Conservation (phyloP, 257 asterid genomes). For the Solanum ossicruentum region DNA sequence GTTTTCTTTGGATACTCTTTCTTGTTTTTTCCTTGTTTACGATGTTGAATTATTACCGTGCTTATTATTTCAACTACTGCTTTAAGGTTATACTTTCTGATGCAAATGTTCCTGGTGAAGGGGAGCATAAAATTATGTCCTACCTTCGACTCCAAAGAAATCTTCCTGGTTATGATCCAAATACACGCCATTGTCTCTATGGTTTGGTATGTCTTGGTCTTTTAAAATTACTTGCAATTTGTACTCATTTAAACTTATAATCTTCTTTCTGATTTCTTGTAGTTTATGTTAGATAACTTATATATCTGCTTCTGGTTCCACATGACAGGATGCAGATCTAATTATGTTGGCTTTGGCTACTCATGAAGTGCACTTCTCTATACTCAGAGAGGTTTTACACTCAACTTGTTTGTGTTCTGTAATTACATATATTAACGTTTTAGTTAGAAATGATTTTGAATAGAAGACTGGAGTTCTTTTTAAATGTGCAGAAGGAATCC, state of each 20-base stretch:
- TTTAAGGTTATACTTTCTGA: slow-evolving; percentile 58
- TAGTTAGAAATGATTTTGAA: neutral
- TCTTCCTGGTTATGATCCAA: slow-evolving; percentile 39
- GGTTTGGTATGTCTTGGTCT: slow-evolving; percentile 36
- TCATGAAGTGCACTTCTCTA: slow-evolving; percentile 51
- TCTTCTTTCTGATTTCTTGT: neutral
- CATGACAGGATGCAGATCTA: slow-evolving; percentile 53
- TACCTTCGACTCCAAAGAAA: slow-evolving; percentile 42
- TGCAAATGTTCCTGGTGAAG: slow-evolving; percentile 67
- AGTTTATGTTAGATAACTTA: neutral
- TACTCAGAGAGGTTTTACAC: slow-evolving; percentile 48
- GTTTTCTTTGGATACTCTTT: neutral
- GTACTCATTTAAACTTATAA: neutral
- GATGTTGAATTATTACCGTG: neutral
- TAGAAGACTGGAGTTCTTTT: neutral
- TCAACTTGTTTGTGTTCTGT: neutral
- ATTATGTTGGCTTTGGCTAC: slow-evolving; percentile 59
- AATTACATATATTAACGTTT: neutral
- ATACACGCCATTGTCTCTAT: slow-evolving; percentile 49
- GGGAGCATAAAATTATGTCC: slow-evolving; percentile 60
- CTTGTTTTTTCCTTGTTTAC: neutral
- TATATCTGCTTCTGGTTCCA: neutral
- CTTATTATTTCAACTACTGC: neutral
- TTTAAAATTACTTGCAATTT: neutral
- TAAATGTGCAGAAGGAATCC: neutral